Percentiles rank a stretch among this genome's conserved stretches.
Conservation (phyloP, 2,329 filamentous ascomycete species). For the Microsporum audouinii region DNA sequence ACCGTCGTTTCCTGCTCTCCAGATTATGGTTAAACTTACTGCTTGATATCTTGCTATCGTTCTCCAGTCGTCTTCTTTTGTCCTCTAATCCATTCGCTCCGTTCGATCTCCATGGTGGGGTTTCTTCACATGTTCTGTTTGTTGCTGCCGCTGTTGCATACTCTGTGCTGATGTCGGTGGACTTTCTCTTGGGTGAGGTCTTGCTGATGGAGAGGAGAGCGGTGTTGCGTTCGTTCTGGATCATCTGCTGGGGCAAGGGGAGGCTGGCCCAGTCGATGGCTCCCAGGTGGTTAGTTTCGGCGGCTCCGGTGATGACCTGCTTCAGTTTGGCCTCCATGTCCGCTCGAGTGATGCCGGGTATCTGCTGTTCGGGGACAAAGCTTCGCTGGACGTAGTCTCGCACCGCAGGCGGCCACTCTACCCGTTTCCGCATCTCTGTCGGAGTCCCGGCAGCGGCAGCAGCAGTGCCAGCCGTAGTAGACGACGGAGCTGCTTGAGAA, state of each 20-base stretch:
- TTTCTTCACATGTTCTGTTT: slow-evolving; percentile 24
- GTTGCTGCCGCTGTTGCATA: slow-evolving; percentile 24
- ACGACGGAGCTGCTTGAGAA: slow-evolving; percentile 14
- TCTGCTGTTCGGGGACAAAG: slow-evolving; percentile 62
- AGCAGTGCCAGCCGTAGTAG: slow-evolving; percentile 13
- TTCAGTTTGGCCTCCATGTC: slow-evolving; percentile 82
- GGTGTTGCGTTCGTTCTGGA: slow-evolving; percentile 55
- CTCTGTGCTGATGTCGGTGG: slow-evolving; percentile 48
- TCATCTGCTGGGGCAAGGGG: slow-evolving; percentile 74
- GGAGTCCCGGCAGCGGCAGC: slow-evolving; percentile 19
- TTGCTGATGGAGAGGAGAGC: slow-evolving; percentile 13
- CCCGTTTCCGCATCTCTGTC: slow-evolving; percentile 14
- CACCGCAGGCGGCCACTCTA: slow-evolving; percentile 71
- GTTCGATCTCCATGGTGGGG: slow-evolving; percentile 67
- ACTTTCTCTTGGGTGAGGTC: slow-evolving; percentile 60
- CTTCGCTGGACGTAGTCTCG: slow-evolving; percentile 81
- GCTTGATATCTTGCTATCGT: slow-evolving; percentile 37
- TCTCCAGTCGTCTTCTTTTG: slow-evolving; percentile 39
- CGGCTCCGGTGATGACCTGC: slow-evolving; percentile 69
- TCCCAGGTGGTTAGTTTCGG: slow-evolving; percentile 59
- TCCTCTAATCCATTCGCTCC: slow-evolving; percentile 29
- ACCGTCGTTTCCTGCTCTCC: slow-evolving; percentile 82
- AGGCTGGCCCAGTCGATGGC: slow-evolving; percentile 71
- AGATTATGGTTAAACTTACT: slow-evolving; percentile 78
- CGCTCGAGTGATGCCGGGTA: slow-evolving; percentile 48